Base-by-base conservation (phyloP, 441 rosid species). In the Euphorbia corollata region DNA sequence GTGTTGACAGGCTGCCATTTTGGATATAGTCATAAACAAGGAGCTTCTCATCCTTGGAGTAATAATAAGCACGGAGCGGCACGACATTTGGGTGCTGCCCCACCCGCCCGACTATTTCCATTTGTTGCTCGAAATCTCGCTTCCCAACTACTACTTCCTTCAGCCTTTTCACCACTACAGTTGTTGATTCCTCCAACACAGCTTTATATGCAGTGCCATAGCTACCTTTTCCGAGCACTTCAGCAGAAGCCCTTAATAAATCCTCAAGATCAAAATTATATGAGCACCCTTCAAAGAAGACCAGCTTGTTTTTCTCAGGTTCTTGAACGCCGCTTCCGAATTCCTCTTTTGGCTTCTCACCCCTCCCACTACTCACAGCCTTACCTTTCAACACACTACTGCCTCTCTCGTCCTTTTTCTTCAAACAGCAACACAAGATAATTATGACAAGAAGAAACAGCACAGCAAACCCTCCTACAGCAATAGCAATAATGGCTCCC, bases 281-380 rank as follows among this genome's bases (percentile, higher is more conserved):
- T 15, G 76, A 77, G 43, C 88, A 85, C 16, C 97, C 99, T 72
- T 85, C 88, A 4, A 89, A 87, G 85, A 91, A 93, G 32, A 83
- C 87, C 68, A 93, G 70, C 72, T 85, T 84, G 75, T 87, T 89
- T 63, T 85, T 86, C 83, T 87, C 92, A 0, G 82, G 80, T 2
- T 82, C 97, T 76, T 92, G 98, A 72, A 92, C 97, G 16, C 98
- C 98, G 71, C 98, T 92, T 55, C 98, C 98, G 59, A 92, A 92
- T 69, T 87, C 94, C 76, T 89, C 94, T 72, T 81, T 85, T 34
- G 94, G 94, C 74, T 88, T 87, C 78, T 92, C 94, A 50, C 83
- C 68, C 75, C 87, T 83, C 7, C 87, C 87, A 57, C 75, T 77
- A 66, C 77, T 77, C 71, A 84, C 86, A 41, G 81, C 88, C 15